Evolutionary conservation across 768 basidiomycete species (phyloP).

Genomic region (Postia placenta): DNA sequence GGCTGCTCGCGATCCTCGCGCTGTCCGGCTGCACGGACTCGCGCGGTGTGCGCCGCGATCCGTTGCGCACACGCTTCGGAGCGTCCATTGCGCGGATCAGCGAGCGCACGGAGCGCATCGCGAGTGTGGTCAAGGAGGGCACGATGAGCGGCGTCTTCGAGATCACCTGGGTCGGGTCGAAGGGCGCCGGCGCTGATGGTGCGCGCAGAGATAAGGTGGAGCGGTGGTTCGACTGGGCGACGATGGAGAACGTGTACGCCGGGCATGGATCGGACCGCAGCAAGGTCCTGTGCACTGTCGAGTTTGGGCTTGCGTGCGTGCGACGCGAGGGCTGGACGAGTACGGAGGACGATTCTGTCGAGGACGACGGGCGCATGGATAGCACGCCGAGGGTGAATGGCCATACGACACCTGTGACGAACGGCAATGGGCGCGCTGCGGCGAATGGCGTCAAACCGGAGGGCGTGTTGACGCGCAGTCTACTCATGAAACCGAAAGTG

Average conservation of each 20-base stretch:
- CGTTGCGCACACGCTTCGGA: constrained; percentile 25
- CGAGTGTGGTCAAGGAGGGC: constrained; percentile 24
- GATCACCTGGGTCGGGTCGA: constrained; percentile 16
- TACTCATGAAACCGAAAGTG: constrained; percentile 25
- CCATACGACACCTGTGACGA: background rate
- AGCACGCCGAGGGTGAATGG: constrained; percentile 3
- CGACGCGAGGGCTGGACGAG: constrained; percentile 11
- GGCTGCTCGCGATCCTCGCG: constrained; percentile 27
- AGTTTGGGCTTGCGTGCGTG: constrained; percentile 22
- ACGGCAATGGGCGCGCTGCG: constrained; percentile 2
- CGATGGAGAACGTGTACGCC: constrained; percentile 24
- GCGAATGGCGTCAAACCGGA: background rate
- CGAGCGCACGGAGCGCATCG: constrained; percentile 23
- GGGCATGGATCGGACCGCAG: constrained; percentile 14
- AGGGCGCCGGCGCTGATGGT: background rate
- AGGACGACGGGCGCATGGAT: background rate
- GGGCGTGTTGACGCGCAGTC: constrained; percentile 10
- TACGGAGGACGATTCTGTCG: background rate
- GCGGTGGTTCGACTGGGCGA: constrained; percentile 17
- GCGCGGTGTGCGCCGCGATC: constrained; percentile 22
- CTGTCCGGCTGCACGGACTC: constrained; percentile 25
- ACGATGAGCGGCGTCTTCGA: constrained; percentile 29
- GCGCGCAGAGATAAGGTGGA: constrained; percentile 8
- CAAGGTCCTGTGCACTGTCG: constrained; percentile 23
- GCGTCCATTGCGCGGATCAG: constrained; percentile 20